A percentile compares a stretch with the other conserved stretches of the same genome.
These are phyloP conservation scores for Calonectria hawksworthii DNA, from an alignment of 2,329 filamentous ascomycete species.

Conservation along the genomic window DNA sequence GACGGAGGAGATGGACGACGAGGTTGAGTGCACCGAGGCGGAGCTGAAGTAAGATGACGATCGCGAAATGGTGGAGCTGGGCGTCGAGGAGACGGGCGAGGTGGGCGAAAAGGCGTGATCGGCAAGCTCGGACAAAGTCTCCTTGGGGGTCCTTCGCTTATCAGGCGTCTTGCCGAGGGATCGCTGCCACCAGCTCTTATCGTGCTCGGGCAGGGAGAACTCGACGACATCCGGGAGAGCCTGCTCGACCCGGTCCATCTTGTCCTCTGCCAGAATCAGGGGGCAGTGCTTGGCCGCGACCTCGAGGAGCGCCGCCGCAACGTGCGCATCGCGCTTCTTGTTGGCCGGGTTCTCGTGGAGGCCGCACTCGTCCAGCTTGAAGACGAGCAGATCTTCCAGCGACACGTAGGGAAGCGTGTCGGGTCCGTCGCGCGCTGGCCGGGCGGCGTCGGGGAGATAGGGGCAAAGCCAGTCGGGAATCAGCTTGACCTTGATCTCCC, in stretches of 20 bases:
- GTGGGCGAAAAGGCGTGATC: constrained; percentile 31
- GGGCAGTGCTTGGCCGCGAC: constrained; percentile 45
- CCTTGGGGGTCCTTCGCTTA: constrained; percentile 42
- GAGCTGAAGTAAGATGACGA: constrained; percentile 45
- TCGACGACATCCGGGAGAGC: constrained; percentile 43
- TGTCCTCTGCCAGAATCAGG: constrained; percentile 42
- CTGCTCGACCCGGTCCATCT: constrained; percentile 44
- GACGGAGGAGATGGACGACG: constrained; percentile 44
- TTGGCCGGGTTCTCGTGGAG: constrained; percentile 42
- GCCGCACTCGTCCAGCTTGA: constrained; percentile 47
- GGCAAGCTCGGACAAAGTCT: constrained; percentile 47
- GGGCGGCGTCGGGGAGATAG: constrained; percentile 44
- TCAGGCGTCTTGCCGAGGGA: constrained; percentile 41
- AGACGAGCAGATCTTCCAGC: constrained; percentile 46
- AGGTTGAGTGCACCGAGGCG: constrained; percentile 35
- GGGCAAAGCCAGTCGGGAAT: constrained; percentile 49
- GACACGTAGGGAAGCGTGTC: constrained; percentile 44
- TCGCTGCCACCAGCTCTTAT: constrained; percentile 49
- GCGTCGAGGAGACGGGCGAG: constrained; percentile 26
- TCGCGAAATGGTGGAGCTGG: constrained; percentile 45
- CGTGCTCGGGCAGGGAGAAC: constrained; percentile 40
- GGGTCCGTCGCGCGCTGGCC: constrained; percentile 38
- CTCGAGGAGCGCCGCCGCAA: constrained; percentile 44
- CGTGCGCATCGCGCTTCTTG: constrained; percentile 45
- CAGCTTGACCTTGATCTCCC: constrained; percentile 48